Base-by-base conservation (phyloP, 1,284 basidiomycete species). In the Austroboletus niveus region DNA sequence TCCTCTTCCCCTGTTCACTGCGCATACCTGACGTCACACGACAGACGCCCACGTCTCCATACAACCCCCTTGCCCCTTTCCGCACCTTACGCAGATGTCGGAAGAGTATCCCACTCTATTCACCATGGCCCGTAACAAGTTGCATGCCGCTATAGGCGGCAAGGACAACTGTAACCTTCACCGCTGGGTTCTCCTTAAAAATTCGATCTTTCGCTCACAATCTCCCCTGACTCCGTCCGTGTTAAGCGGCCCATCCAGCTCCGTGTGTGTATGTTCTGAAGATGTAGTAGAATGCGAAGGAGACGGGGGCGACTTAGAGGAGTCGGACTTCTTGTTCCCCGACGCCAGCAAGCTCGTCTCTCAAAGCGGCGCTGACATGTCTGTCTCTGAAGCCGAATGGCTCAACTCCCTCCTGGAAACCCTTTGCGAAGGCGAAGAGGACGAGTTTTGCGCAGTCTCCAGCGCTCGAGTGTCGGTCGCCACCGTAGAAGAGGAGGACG, bases 131-230 rank as follows among this genome's bases (percentile, higher is more conserved):
- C 86, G 82, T 65, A 81, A 75, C 70, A 91, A 91, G 76, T 77
- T 91, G 71, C 81, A 83, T 58, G 69, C 76, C 55, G 82, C 80
- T 62, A 66, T 79, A 60, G 75, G 76, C 53, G 72, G 76, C 69
- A 82, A 78, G 71, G 84, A 87, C 72, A 81, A 73, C 60, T 77
- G 78, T 74, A 88, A 81, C 72, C 79, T 91, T 72, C 87, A 88
- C 68, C 87, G 88, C 67, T 89, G 87, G 85, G 88, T 91, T 51
- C 77, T 91, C 53, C 78, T 91, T 68, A 89, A 89, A 85, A 91
- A 91, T 70, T 89, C 85, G 36, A 78, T 90, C 59, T 71, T 81
- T 57, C 76, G 73, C 63, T 78, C 80, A 60, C 75, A 76, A 52
- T 69, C 76, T 60, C 67, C 57, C 45, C 52, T 61, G 36, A 52